Evolutionary conservation across 2,329 filamentous ascomycete species (phyloP), one percentile per base, ranked within the genome.

Genomic region (Colletotrichum sp.): DNA sequence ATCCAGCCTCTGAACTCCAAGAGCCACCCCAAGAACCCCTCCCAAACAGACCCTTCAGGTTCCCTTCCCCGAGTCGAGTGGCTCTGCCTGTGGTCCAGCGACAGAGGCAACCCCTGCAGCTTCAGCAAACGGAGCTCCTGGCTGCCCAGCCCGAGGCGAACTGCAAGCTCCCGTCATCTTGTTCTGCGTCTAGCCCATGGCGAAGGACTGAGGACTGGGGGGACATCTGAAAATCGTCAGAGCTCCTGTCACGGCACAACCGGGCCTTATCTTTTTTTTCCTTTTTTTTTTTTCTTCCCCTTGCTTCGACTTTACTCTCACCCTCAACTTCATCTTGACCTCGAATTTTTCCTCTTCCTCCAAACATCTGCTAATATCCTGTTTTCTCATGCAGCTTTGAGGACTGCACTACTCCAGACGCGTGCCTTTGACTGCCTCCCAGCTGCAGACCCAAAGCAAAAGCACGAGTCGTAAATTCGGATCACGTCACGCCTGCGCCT

Each of bases 211-310:
- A 4, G 30, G 69, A 72, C 62, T 28, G 18, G 21, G 43, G 64
- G 70, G 61, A 73, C 70, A 76, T 55, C 70, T 76, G 73, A 66
- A 76, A 76, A 76, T 76, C 73, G 66, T 69, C 73, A 65, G 70
- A 76, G 73, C 73, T 73, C 48, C 32, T 60, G 30, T 13, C 32
- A 36, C 38, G 21, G 34, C 56, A 56, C 34, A 52, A 28, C 36
- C 61, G 28, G 36, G 67, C 67, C 55, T 56, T 58, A 64, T 72
- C 62, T 67, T 64, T 64, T 71, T 64, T 60, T 21, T 0, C 8
- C 16, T 12, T 69, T 24, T 6, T 62, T 24, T 55, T 38, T 71
- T 10, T 62, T 24, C 30, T 15, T 21, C 28, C 28, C 28, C 48
- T 32, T n/a, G 43, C 36, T 55, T 56, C 21, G 36, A 26, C 55